Base-by-base conservation (phyloP, 225 moss, liverwort and hornwort genomes). In the Physcomitrium patens region DNA sequence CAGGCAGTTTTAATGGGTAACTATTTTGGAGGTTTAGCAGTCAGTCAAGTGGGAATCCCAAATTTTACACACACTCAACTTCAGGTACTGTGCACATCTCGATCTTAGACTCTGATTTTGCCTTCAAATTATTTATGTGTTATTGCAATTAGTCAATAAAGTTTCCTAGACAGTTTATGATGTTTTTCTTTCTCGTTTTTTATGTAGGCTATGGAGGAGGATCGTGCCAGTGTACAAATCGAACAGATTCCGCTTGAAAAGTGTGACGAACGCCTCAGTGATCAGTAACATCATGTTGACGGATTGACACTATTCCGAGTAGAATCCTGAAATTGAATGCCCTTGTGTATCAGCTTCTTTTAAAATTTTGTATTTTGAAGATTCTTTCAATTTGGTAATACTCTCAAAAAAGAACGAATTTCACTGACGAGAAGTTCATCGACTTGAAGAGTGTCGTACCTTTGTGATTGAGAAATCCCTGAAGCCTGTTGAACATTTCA, bases 1-100 rank as follows among this genome's bases (percentile, higher is more conserved):
- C 89, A 95, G 75, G 93, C 95, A 46, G 95, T 93, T 66, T 79
- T 90, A 16, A 89, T 99, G 94, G 94, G 95, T 22, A 99, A 99
- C 68, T 99, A 91, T 79, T 99, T 99, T 51, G 97, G 95, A 66
- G 93, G 90, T 62, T 86, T 95, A 72, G 93, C 97, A 43, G 97
- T 99, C 20, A 82, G 86, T 51, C 93, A 99, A 91, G 91, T 99
- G 61, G 97, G 94, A 65, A 89, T 95, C 13, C 94, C 97, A 31
- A 80, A 74, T 41, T 95, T 99, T 57, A 87, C 91, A 57, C 69
- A 85, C 55, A 80, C 64, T 77, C 93, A 99, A 74, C 74, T 99
- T 53, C 81, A 99, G 95, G 95, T 93, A 75, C 65, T n/a, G n/a
- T n/a, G n/a, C n/a, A n/a, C n/a, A n/a, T n/a, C n/a, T 59, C 68